Conservation (phyloP, 2,329 filamentous ascomycete genomes). For the Fusarium virguliforme region DNA sequence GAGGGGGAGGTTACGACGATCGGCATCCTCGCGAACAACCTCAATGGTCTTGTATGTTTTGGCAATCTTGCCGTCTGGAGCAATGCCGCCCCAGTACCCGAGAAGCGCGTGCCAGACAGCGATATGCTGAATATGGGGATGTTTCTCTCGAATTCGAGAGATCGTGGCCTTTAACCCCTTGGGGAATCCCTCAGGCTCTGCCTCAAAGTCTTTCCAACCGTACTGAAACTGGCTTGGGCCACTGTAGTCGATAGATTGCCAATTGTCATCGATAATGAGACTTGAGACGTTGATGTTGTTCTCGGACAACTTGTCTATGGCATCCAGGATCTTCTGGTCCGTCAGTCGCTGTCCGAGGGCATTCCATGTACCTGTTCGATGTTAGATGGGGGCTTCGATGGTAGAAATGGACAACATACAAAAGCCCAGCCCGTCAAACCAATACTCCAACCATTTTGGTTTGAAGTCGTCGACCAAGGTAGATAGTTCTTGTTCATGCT, state of each 20-base stretch:
- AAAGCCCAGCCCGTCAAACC: conserved; percentile 94
- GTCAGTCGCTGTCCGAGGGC: conserved; percentile 87
- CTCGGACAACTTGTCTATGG: conserved; percentile 79
- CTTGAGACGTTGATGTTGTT: conserved; percentile 84
- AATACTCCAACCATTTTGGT: conserved; percentile 83
- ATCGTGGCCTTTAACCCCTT: conserved; percentile 82
- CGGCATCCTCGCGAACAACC: conserved; percentile 66
- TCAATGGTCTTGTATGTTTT: conserved; percentile 83
- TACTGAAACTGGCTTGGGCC: conserved; percentile 69
- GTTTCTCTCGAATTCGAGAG: conserved; percentile 75
- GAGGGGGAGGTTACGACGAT: conserved; percentile 64
- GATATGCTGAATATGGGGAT: conserved; percentile 84
- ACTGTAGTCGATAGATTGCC: conserved; percentile 80
- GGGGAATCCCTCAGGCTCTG: conserved; percentile 84
- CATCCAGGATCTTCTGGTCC: conserved; percentile 83
- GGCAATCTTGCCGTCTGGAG: conserved; percentile 81
- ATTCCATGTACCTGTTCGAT: conserved; percentile 84
- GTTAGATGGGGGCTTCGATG: conserved; percentile 35
- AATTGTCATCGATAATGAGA: conserved; percentile 97
- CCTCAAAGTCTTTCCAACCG: conserved; percentile 89
- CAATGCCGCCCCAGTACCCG: conserved; percentile 93
- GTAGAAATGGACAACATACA: conserved; percentile 67
- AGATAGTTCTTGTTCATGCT: conserved; percentile 64
- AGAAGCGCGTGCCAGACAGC: conserved; percentile 95
- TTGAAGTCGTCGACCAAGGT: conserved; percentile 66